These are phyloP conservation scores for Solanum chiquidenum DNA, from an alignment of 257 asterid species.

Conservation along the genomic window DNA sequence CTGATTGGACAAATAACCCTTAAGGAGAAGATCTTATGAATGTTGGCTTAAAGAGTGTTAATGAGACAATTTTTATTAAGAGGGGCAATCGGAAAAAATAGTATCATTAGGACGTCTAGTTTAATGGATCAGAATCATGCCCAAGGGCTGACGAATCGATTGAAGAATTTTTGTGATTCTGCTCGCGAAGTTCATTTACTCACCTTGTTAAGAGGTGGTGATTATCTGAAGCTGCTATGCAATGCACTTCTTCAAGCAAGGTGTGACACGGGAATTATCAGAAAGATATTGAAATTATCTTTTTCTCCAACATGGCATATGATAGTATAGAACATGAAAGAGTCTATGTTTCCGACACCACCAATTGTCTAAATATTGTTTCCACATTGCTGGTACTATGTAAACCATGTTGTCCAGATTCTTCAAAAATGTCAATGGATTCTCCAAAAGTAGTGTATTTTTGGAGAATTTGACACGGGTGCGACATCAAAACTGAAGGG, in stretches of 20 bases:
- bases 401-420: background rate
- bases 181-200: background rate
- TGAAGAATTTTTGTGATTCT: background rate
- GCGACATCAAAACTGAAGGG: background rate
- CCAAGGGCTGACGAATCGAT: background rate
- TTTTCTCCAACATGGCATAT: background rate
- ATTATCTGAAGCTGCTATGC: background rate
- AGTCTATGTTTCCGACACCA: background rate
- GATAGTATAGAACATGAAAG: background rate
- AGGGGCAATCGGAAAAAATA: background rate
- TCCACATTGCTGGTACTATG: background rate
- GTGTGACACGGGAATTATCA: background rate
- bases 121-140: background rate
- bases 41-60: background rate
- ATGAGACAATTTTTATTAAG: background rate
- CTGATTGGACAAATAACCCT: background rate
- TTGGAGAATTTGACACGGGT: background rate
- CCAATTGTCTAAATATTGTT: background rate
- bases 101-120: background rate
- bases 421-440: background rate
- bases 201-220: background rate
- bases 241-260: background rate
- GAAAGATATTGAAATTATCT: background rate
- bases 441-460: background rate
- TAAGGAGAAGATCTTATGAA: background rate